These are phyloP conservation scores for Pichia nakasei DNA, from an alignment of 805 yeast species.

Conservation along the genomic window DNA sequence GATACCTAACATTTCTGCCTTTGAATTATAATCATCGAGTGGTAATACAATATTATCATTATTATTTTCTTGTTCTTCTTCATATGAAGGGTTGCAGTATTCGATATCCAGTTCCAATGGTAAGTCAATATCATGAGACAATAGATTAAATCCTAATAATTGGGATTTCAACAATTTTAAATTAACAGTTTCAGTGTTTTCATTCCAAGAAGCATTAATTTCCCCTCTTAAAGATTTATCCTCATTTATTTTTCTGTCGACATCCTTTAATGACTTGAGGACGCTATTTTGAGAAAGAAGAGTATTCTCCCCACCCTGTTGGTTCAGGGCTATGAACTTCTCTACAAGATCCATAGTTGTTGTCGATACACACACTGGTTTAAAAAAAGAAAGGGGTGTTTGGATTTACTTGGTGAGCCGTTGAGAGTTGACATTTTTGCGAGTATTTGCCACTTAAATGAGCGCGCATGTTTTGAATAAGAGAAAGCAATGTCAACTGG, in stretches of 20 bases:
- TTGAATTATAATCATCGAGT: slow-evolving; percentile 25
- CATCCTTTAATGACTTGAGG: slow-evolving; percentile 30
- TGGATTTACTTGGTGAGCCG: slow-evolving; percentile 74
- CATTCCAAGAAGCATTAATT: slow-evolving; percentile 22
- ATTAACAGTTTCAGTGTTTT: slow-evolving; percentile 31
- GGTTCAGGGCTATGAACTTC: not conserved
- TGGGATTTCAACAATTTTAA: slow-evolving; percentile 45
- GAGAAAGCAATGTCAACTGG: slow-evolving; percentile 45
- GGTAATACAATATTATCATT: slow-evolving; percentile 12
- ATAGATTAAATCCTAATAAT: slow-evolving; percentile 51
- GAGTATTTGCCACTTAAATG: slow-evolving; percentile 43
- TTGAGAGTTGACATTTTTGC: slow-evolving; percentile 76
- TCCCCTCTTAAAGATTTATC: slow-evolving; percentile 19
- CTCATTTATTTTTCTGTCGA: slow-evolving; percentile 33
- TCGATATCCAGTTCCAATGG: slow-evolving; percentile 43
- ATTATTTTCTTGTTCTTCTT: not conserved
- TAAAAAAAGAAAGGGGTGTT: slow-evolving; percentile 26
- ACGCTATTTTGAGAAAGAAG: slow-evolving; percentile 20
- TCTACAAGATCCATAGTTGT: not conserved
- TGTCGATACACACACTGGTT: not conserved
- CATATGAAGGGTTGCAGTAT: slow-evolving; percentile 15
- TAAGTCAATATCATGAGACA: slow-evolving; percentile 57
- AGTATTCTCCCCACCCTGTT: not conserved
- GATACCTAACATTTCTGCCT: slow-evolving; percentile 36
- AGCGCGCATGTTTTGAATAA: slow-evolving; percentile 61